Percentiles rank a stretch among this genome's conserved stretches.
These are phyloP conservation scores for Vanderwaltozyma verrucispora DNA, from an alignment of 805 yeast genomes.

Conservation along the genomic window DNA sequence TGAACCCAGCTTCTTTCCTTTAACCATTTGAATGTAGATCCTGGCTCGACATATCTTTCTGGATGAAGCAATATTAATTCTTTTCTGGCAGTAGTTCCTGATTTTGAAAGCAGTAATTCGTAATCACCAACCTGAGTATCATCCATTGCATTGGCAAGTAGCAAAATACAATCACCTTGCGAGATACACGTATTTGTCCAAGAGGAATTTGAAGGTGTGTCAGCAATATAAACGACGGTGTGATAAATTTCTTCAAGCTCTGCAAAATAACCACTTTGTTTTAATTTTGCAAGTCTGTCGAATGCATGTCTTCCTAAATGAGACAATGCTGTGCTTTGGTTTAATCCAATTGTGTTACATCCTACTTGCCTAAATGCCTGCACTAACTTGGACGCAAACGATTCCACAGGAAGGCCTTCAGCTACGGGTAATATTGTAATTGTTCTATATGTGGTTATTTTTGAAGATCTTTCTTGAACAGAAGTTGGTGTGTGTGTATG, in stretches of 20 bases:
- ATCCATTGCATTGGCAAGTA: slow-evolving; percentile 75
- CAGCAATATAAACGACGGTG: slow-evolving; percentile 83
- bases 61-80: slow-evolving; percentile 80
- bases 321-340: slow-evolving; percentile 67
- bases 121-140: slow-evolving; percentile 74
- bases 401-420: slow-evolving; percentile 73
- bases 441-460: slow-evolving; percentile 47
- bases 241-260: slow-evolving; percentile 84
- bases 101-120: slow-evolving; percentile 62
- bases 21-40: slow-evolving; percentile 77
- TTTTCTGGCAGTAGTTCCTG: slow-evolving; percentile 76
- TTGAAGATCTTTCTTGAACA: slow-evolving; percentile 11
- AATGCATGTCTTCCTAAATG: slow-evolving; percentile 90
- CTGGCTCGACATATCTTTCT: slow-evolving; percentile 73
- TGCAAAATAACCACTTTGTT: slow-evolving; percentile 80
- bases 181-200: slow-evolving; percentile 92
- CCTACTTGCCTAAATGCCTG: slow-evolving; percentile 66
- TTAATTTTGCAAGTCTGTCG: slow-evolving; percentile 75
- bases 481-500: slow-evolving; percentile 5
- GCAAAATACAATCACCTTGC: slow-evolving; percentile 89
- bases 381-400: slow-evolving; percentile 67
- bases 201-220: slow-evolving; percentile 66
- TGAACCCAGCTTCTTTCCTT: slow-evolving; percentile 84
- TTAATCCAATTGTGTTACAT: slow-evolving; percentile 63
- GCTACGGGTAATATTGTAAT: slow-evolving; percentile 75